Conservation (phyloP, 345 rosid species). For the Hibiscus trionum region DNA sequence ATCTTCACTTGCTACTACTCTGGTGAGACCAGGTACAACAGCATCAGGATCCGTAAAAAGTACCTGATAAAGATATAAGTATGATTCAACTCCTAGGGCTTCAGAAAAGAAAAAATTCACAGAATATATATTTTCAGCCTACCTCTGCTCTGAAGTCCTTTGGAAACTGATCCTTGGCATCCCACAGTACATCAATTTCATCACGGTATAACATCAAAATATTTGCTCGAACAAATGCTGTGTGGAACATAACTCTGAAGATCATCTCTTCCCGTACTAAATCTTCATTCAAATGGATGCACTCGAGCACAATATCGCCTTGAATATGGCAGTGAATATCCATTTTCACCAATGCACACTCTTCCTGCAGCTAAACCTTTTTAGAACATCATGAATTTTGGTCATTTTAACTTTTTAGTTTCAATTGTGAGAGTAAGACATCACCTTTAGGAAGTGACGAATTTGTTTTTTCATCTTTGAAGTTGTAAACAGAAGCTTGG, state of each 20-base stretch:
- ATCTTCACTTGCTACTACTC: slow-evolving; percentile 46
- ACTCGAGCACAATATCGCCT: slow-evolving; percentile 95
- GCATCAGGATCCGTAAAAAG: slow-evolving; percentile 79
- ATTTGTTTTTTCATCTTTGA: slow-evolving; percentile 52
- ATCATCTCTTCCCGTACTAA: slow-evolving; percentile 62
- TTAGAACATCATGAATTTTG: slow-evolving; percentile 17
- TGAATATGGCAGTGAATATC: slow-evolving; percentile 78
- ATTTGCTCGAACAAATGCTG: slow-evolving; percentile 79
- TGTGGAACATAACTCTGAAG: slow-evolving; percentile 86
- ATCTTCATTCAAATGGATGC: slow-evolving; percentile 74
- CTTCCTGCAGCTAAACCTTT: slow-evolving; percentile 54
- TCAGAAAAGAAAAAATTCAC: slow-evolving; percentile 14
- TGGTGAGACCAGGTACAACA: slow-evolving; percentile 50
- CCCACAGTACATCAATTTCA: slow-evolving; percentile 82
- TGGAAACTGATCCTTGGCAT: slow-evolving; percentile 66
- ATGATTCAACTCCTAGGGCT: slow-evolving; percentile 62
- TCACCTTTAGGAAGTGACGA: slow-evolving; percentile 66
- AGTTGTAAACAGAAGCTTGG: slow-evolving; percentile 79
- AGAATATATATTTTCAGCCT: slow-evolving; percentile 28
- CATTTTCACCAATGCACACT: slow-evolving; percentile 65
- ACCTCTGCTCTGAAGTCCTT: slow-evolving; percentile 95
- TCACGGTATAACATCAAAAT: slow-evolving; percentile 67
- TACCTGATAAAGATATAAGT: slow-evolving; percentile 73
- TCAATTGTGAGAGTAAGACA: slow-evolving; percentile 14
- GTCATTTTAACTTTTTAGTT: slow-evolving; percentile 7